These are phyloP conservation scores for Flaveria trinervia DNA, from an alignment of 129 eudicot genomes.

Conservation along the genomic window DNA sequence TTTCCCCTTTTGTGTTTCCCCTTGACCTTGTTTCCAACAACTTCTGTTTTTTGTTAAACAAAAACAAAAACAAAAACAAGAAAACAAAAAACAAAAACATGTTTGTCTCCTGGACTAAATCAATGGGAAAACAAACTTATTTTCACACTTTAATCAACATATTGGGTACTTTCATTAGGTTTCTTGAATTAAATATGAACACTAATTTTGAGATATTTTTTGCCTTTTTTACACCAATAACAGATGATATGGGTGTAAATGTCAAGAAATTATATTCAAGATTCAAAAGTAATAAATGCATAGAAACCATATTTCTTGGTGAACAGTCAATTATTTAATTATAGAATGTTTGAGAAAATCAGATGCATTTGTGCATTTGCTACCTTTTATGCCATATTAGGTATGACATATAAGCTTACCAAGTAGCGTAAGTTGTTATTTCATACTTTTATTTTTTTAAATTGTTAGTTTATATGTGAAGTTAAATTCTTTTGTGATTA, in stretches of 20 bases:
- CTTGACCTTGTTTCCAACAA: slow-evolving; percentile 46
- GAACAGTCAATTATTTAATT: slow-evolving; percentile 19
- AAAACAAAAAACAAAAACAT: slow-evolving; percentile 37
- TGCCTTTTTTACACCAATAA: background rate
- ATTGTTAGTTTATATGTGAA: background rate
- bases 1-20: slow-evolving; percentile 44
- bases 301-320: slow-evolving; percentile 34
- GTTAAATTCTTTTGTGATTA: background rate
- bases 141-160: slow-evolving; percentile 35
- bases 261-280: slow-evolving; percentile 11
- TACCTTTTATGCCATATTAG: slow-evolving; percentile 26
- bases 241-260: slow-evolving; percentile 9
- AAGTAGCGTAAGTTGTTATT: slow-evolving; percentile 14
- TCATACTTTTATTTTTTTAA: background rate
- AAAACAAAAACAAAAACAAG: slow-evolving; percentile 32
- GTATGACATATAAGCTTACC: slow-evolving; percentile 25
- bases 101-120: slow-evolving; percentile 34
- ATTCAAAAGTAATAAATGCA: slow-evolving; percentile 15
- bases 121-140: slow-evolving; percentile 36
- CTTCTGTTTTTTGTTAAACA: slow-evolving; percentile 19
- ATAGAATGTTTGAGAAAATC: slow-evolving; percentile 24
- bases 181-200: slow-evolving; percentile 8
- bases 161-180: background rate
- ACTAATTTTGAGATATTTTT: slow-evolving; percentile 6
- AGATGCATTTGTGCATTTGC: slow-evolving; percentile 31